phyloP scores from a whole-genome alignment of 2,329 filamentous ascomycete genomes.

The Coniosporium tulheliwenetii region DNA sequence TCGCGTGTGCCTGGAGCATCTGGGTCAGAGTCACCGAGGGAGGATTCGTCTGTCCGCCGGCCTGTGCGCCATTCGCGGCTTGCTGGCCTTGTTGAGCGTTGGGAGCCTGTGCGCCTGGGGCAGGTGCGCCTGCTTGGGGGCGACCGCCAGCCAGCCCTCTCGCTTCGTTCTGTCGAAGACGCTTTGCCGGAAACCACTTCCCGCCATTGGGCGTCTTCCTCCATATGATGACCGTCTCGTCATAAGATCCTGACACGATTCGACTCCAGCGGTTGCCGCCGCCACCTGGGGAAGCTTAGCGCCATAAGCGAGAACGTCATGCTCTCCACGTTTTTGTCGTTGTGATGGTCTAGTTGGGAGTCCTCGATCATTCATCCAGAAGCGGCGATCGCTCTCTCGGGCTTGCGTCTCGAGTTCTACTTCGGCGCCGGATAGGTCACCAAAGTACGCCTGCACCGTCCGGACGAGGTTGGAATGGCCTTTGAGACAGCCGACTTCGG shows the following conservation, averaged over 20 bases:
- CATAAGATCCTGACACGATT: conserved; percentile 96
- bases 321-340: conserved; percentile 17
- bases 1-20: not conserved
- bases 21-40: not conserved
- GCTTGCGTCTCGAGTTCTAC: conserved; percentile 62
- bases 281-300: conserved; percentile 83
- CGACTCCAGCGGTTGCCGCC: conserved; percentile 78
- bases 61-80: not conserved
- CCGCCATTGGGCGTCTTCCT: conserved; percentile 62
- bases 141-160: conserved; percentile 20
- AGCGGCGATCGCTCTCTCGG: conserved; percentile 54
- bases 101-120: too few relatives aligned
- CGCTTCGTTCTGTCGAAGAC: conserved; percentile 59
- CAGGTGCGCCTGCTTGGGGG: not conserved
- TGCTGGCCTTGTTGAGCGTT: too few relatives aligned
- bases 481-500: conserved; percentile 76
- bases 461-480: conserved; percentile 76
- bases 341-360: conserved; percentile 5
- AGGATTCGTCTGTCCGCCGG: not conserved
- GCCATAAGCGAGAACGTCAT: conserved; percentile 65
- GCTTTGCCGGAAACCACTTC: conserved; percentile 66
- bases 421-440: conserved; percentile 67
- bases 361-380: conserved; percentile 37
- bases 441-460: conserved; percentile 90
- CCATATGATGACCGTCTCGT: conserved; percentile 94